phyloP scores from a whole-genome alignment of 2,329 filamentous ascomycete genomes.

The Ambrosiella xylebori region DNA sequence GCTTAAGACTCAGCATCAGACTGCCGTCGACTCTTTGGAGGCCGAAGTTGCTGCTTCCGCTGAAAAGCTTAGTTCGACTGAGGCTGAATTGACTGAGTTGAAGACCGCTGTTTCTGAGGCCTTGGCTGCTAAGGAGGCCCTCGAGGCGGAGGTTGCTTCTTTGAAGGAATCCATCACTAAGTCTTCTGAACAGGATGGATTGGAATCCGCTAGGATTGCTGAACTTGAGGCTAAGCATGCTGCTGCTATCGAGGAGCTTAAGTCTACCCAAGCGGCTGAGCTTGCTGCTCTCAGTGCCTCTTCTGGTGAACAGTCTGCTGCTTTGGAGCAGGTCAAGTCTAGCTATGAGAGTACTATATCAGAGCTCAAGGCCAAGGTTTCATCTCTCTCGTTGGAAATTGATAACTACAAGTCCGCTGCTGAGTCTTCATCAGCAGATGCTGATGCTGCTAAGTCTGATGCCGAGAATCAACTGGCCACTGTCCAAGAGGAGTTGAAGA shows the following conservation, averaged over 20 bases:
- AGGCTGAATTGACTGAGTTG: slow-evolving; percentile 33
- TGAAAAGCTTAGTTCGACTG: slow-evolving; percentile 33
- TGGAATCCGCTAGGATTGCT: slow-evolving; percentile 25
- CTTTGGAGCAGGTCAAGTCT: slow-evolving; percentile 30
- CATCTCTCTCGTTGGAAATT: slow-evolving; percentile 34
- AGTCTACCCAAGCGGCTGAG: slow-evolving; percentile 23
- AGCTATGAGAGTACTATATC: slow-evolving; percentile 33
- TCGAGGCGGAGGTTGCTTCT: slow-evolving; percentile 29
- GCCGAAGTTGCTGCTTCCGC: slow-evolving; percentile 30
- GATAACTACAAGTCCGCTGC: slow-evolving; percentile 32
- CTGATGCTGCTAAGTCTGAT: slow-evolving; percentile 33
- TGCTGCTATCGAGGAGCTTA: slow-evolving; percentile 25
- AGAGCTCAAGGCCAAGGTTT: slow-evolving; percentile 29
- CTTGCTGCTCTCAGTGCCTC: slow-evolving; percentile 17
- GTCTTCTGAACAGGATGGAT: slow-evolving; percentile 29
- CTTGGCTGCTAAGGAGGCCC: slow-evolving; percentile 31
- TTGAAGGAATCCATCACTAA: slow-evolving; percentile 37
- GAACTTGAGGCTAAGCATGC: slow-evolving; percentile 30
- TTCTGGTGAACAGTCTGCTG: slow-evolving; percentile 24
- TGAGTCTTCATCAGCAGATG: slow-evolving; percentile 30
- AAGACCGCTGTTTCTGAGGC: slow-evolving; percentile 32
- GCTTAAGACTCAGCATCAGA: slow-evolving; percentile 33
- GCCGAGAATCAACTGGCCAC: slow-evolving; percentile 18
- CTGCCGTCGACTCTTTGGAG: slow-evolving; percentile 30
- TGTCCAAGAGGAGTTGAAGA: slow-evolving; percentile 26